Base-by-base conservation (phyloP, 1,284 basidiomycete genomes). In the Ustilago lituana region DNA sequence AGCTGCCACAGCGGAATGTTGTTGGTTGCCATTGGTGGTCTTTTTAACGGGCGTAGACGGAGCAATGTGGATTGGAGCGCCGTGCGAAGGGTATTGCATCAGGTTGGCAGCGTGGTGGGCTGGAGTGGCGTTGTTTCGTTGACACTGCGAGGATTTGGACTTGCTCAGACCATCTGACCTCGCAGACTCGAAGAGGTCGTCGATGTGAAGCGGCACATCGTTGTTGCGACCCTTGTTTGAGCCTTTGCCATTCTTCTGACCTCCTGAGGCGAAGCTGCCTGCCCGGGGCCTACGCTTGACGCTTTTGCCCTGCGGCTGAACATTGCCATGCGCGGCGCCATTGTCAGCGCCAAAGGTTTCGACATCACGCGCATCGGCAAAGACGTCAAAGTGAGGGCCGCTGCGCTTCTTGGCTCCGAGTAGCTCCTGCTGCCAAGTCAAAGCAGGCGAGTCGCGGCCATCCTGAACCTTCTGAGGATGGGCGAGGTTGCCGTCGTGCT, bases 401-500 rank as follows among this genome's bases (percentile, higher is more conserved):
- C 39, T 39, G 26, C 62, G 63, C 55, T 69, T 72, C 55, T 75
- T 65, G 43, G 51, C 57, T 17, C 56, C 63, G 11, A 77, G 39
- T 9, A 75, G 58, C 50, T 72, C 73, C 32, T 77, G 74, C 53
- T 77, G 74, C 74, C 74, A 77, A 24, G 73, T 77, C 37, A 75
- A 26, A 15, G 64, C 61, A n/a, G 63, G 59, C 19, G 70, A 68
- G 33, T 61, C 69, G 19, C 51, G 54, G 7, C 61, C 60, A 17
- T 55, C 54, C 41, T 74, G 59, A n/a, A 66, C 54, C 39, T 57
- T 55, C 43, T 69, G 62, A 27, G 63, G 63, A 32, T 63, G 63
- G 15, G 63, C 68, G 8, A 72, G 53, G 48, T 59, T 63, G 32
- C 63, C 68, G 49, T 72, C 63, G 22, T 67, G 69, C 53, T 73